Base-by-base conservation (phyloP, 2,329 filamentous ascomycete genomes). In the Paracoccidioides brasiliensis region DNA sequence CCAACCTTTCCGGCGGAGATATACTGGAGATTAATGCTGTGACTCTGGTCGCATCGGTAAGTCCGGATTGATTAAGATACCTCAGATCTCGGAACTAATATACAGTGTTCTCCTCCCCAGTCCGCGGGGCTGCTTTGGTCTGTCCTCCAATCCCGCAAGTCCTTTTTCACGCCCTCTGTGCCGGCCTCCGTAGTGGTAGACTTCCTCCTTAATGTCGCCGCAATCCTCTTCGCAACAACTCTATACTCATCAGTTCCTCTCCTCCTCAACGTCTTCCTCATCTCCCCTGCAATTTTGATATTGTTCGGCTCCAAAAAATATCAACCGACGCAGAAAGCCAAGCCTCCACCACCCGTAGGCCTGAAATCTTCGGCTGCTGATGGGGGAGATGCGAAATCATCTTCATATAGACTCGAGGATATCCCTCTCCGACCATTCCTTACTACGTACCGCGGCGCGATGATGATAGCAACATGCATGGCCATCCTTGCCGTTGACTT, bases 401-500 rank as follows among this genome's bases (percentile, higher is more conserved):
- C 62, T 44, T 54, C 65, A 22, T 55, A 62, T 46, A 53, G 56
- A 35, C 66, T 76, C 14, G 75, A 79, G 58, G 74, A 75, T 28
- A 75, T 96, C 14, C 88, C 91, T 0, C 80, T 86, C 59, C 95
- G 95, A 72, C 88, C 93, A 0, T 97, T 96, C 73, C 77, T 98
- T 59, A 97, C 93, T 3, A 85, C 83, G 35, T 98, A 96, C 67
- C 84, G 93, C 54, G 90, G 89, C 2, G 82, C 83, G 52, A 95
- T 98, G 90, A 83, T 98, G 78, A 79, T 95, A 52, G 79, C 87
- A 61, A 98, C 93, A 6, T 94, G 88, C 66, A 74, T 93, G 48
- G 88, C 89, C 53, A 97, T 98, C 62, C 79, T 98, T n/a, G 93
- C 93, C 14, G 93, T 98, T 53, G 93, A 98, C 71, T 98, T 98